Base-by-base conservation (phyloP, 2,329 filamentous ascomycete species). In the Apiospora phragmitis region DNA sequence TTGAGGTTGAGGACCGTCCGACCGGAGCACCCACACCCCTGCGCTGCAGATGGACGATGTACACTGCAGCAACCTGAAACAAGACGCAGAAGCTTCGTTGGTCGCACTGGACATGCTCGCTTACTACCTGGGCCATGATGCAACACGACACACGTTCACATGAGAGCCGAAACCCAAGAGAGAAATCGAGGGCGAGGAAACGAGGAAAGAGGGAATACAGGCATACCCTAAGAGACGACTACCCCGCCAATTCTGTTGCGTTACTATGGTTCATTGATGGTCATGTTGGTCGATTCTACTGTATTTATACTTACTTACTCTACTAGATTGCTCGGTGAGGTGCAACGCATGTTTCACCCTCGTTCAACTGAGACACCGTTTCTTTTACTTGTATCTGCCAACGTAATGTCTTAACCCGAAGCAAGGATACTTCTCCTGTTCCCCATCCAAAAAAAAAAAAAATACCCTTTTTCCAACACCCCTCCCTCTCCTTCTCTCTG, bases 341-440 rank as follows among this genome's bases (percentile, higher is more conserved):
- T 62, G 55, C 55, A 62, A 62, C 55, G n/a, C 55, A n/a, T 38
- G 55, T 62, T 62, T 62, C 55, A 62, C 7, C 55, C 55, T 62
- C 55, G 38, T 26, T 24, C 55, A 62, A 62, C 55, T 62, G 55
- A 62, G 55, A 62, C 55, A 62, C 55, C 29, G 6, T 62, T 62
- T 59, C 51, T n/a, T 59, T 55, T 55, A 14, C 18, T 55, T 26
- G 21, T 8, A 29, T 55, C 26, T 32, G 8, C 18, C 43, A 8
- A 21, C 14, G 18, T n/a, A 38, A 18, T 38, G 55, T 24, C 55
- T n/a, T 38, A 38, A n/a, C 29, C 55, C 12, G 32, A 38, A 62
- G 55, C 32, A 38, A 62, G 55, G 32, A 38, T 38, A 32, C 35
- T 29, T 38, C 38, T 14, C 32, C 55, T 32, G 43, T n/a, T 32